Percentiles rank a stretch among this genome's conserved stretches.
These are phyloP conservation scores for Pseudopyricularia javanii DNA, from an alignment of 2,329 filamentous ascomycete species.

Conservation along the genomic window DNA sequence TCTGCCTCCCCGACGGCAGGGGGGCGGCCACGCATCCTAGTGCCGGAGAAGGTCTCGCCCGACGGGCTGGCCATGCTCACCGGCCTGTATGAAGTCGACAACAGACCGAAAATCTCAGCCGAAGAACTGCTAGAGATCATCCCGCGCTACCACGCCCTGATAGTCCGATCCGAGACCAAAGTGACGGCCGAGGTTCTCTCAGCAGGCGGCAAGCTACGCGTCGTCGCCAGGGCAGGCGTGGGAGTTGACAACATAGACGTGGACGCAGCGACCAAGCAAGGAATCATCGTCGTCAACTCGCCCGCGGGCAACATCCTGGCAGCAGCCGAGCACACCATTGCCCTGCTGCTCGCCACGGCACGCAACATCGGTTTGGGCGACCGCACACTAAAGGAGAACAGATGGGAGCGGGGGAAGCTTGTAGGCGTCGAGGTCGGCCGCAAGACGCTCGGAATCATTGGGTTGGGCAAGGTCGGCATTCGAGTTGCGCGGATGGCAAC, in stretches of 20 bases:
- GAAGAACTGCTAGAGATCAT: slow-evolving; percentile 54
- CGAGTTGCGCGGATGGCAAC: slow-evolving; percentile 70
- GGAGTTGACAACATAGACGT: slow-evolving; percentile 78
- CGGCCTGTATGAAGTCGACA: slow-evolving; percentile 54
- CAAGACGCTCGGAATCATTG: slow-evolving; percentile 66
- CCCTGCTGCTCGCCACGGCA: slow-evolving; percentile 61
- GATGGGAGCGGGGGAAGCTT: slow-evolving; percentile 64
- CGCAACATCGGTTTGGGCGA: slow-evolving; percentile 62
- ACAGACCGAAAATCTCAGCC: slow-evolving; percentile 47
- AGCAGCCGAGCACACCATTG: slow-evolving; percentile 67
- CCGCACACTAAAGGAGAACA: slow-evolving; percentile 54
- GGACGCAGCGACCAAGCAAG: slow-evolving; percentile 55
- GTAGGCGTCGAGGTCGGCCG: slow-evolving; percentile 69
- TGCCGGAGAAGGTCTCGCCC: slow-evolving; percentile 69
- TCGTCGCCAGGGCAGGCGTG: slow-evolving; percentile 70
- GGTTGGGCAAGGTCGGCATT: slow-evolving; percentile 72
- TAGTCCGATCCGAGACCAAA: slow-evolving; percentile 72
- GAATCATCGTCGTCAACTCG: slow-evolving; percentile 71
- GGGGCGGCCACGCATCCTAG: slow-evolving; percentile 41
- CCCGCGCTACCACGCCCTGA: slow-evolving; percentile 60
- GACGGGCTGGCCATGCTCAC: slow-evolving; percentile 62
- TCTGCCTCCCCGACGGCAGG: slow-evolving; percentile 6
- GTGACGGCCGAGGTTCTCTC: slow-evolving; percentile 57
- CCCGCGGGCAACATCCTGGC: slow-evolving; percentile 72
- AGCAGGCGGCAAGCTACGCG: slow-evolving; percentile 57